phyloP scores from a whole-genome alignment of 2,329 filamentous ascomycete genomes.

The Fusarium irregulare region DNA sequence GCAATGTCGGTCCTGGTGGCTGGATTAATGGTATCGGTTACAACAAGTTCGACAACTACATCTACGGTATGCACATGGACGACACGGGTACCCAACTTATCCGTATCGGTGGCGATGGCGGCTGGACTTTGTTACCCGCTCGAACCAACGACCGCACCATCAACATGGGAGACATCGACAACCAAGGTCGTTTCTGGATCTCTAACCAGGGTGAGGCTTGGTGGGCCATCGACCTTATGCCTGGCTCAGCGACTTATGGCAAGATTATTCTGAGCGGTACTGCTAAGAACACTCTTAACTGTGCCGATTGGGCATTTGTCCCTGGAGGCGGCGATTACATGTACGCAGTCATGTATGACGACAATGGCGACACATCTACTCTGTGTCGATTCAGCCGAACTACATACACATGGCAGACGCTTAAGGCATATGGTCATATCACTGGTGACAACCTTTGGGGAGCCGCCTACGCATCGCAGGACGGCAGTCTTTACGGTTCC shows the following conservation, averaged over 20 bases:
- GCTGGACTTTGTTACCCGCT: slow-evolving; percentile 27
- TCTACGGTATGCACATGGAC: slow-evolving; percentile 34
- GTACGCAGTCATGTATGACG: slow-evolving; percentile 28
- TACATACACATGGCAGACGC: slow-evolving; percentile 28
- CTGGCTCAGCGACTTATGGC: slow-evolving; percentile 36
- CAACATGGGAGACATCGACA: slow-evolving; percentile 43
- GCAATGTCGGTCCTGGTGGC: slow-evolving; percentile 33
- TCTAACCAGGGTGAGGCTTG: slow-evolving; percentile 38
- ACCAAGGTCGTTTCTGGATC: slow-evolving; percentile 40
- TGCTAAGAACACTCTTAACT: slow-evolving; percentile 4
- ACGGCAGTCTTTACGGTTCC: slow-evolving; percentile 38
- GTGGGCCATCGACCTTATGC: slow-evolving; percentile 42
- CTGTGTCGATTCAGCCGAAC: slow-evolving; percentile 40
- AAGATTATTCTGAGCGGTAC: slow-evolving; percentile 36
- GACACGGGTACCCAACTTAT: slow-evolving; percentile 36
- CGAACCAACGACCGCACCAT: slow-evolving; percentile 29
- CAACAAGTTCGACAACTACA: slow-evolving; percentile 38
- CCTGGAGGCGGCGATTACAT: slow-evolving; percentile 44
- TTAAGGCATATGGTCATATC: slow-evolving; percentile 22
- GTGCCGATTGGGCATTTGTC: slow-evolving; percentile 42
- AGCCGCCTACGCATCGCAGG: slow-evolving; percentile 33
- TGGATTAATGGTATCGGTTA: slow-evolving; percentile 41
- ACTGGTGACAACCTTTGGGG: slow-evolving; percentile 37
- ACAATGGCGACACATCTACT: slow-evolving; percentile 4
- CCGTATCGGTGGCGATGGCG: slow-evolving; percentile 38